Evolutionary conservation across 352 stramenopile genomes (phyloP), one percentile per base, ranked within the genome.

Genomic region (Pythium dissotocum): DNA sequence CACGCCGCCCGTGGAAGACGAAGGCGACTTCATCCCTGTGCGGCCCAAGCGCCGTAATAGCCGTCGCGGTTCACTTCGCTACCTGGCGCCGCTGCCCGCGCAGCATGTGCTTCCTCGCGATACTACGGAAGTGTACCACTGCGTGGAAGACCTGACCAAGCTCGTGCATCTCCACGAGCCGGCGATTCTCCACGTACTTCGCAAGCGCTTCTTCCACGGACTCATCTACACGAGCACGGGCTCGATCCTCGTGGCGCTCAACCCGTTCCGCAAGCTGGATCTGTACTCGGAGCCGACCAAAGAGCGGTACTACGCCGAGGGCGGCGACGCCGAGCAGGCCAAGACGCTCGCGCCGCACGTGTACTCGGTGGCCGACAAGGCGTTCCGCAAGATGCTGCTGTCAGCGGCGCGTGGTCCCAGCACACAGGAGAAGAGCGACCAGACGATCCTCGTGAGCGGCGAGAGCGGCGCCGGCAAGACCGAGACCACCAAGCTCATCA

Each of bases 401-500:
- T 75, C 79, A 13, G 52, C 60, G 40, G 46, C 46, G 7, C 46
- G 46, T 6, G 46, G 38, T 2, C 70, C 55, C 32, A 73, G 77
- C 52, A 28, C 42, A 24, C 36, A 60, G 46, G 48, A 71, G 33
- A 92, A 92, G 49, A 77, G 74, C 32, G 76, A 95, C 66, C 97
- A 99, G 80, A 98, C 92, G 0, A 98, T 99, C 74, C 83, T 99
- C 56, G 94, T 99, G 36, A 98, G 91, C 10, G 97, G 97, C 6
- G 97, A 99, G 74, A 96, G 80, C 58, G 96, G 97, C 16, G 95
- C 95, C 16, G 96, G 97, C 24, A 99, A 99, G 80, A 99, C 96
- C 18, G 95, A 98, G 61, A 98, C 95, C 6, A 98, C 95, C 7
- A 99, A 99, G 79, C 90, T 98, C 67, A 97, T 98, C 68, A 98